A percentile compares a stretch with the other conserved stretches of the same genome.
Evolutionary conservation across 2,329 filamentous ascomycete genomes (phyloP).

Genomic region (Fusarium papillatum): DNA sequence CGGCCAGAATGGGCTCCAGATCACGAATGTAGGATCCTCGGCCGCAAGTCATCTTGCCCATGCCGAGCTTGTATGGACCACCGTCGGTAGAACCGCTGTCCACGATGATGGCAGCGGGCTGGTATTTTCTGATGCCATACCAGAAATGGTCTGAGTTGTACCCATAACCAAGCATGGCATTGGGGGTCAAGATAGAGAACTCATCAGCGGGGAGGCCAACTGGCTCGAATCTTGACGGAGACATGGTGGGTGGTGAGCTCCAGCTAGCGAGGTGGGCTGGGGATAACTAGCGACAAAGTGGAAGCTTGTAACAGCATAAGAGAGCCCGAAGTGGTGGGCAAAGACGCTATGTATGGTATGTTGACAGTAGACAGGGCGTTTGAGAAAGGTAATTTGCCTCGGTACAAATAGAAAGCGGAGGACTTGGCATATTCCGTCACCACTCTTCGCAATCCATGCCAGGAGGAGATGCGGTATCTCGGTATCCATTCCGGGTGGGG

Average conservation of each 20-base stretch:
- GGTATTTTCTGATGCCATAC: slow-evolving; percentile 43
- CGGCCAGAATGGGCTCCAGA: slow-evolving; percentile 46
- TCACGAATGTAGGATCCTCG: slow-evolving; percentile 54
- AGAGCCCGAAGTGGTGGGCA: background rate
- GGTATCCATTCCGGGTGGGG: background rate
- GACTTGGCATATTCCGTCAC: background rate
- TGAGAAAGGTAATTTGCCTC: background rate
- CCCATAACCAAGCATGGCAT: slow-evolving; percentile 50
- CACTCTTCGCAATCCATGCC: background rate
- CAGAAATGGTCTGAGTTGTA: slow-evolving; percentile 47
- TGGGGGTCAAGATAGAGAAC: slow-evolving; percentile 46
- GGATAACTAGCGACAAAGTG: background rate
- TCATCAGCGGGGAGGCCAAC: background rate
- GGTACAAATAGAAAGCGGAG: background rate
- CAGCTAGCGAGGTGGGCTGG: background rate
- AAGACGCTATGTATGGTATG: background rate
- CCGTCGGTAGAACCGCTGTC: slow-evolving; percentile 48
- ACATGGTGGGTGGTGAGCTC: background rate
- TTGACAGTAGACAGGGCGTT: background rate
- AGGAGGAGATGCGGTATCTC: background rate
- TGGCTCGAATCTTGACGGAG: background rate
- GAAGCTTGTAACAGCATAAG: background rate
- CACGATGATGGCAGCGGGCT: slow-evolving; percentile 45
- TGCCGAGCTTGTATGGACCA: slow-evolving; percentile 51
- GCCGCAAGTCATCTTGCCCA: slow-evolving; percentile 53